Evolutionary conservation across 306 rosid species (phyloP), one percentile per base, ranked within the genome.

Genomic region (Adenanthera pavonina): DNA sequence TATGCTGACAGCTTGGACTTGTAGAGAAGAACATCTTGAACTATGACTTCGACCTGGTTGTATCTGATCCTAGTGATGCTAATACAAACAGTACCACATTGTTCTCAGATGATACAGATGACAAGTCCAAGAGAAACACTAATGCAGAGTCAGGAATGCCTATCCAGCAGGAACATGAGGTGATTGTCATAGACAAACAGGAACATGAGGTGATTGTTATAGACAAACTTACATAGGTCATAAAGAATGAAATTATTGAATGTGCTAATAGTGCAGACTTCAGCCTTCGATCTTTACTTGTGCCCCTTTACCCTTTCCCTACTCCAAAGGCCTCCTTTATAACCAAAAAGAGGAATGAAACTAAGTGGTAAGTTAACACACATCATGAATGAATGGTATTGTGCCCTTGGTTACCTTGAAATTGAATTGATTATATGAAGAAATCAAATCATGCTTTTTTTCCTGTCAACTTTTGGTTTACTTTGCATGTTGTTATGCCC

Each of bases 91-190:
- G 98, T 83, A 91, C 97, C 78, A 91, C 98, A 73, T 80, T 94
- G 85, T 91, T 96, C 87, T 92, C 99, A 2, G 99, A 96, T 83
- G 99, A 94, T 81, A 92, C 99, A 5, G 98, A 96, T 86, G 98
- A 91, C 81, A 90, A 61, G 85, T 85, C 94, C 65, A 69, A 79
- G 69, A 88, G 81, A 82, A 88, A 74, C 87, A 80, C 84, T 49
- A 84, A 89, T 88, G 92, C 89, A 5, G 99, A 92, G 82, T 48
- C 81, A 2, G 97, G 75, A 81, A 49, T 88, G 56, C 74, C 94
- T 78, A 70, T 49, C 78, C 96, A 83, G 77, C 91, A 75, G 81
- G 95, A 90, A 57, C 90, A 83, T 80, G 97, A 90, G 91, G 97
- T 92, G 84, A 85, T 79, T 25, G 30, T 25, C 30, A 25, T 25